Base-by-base conservation (phyloP, 805 yeast species). In the Kuraishia capsulata region DNA sequence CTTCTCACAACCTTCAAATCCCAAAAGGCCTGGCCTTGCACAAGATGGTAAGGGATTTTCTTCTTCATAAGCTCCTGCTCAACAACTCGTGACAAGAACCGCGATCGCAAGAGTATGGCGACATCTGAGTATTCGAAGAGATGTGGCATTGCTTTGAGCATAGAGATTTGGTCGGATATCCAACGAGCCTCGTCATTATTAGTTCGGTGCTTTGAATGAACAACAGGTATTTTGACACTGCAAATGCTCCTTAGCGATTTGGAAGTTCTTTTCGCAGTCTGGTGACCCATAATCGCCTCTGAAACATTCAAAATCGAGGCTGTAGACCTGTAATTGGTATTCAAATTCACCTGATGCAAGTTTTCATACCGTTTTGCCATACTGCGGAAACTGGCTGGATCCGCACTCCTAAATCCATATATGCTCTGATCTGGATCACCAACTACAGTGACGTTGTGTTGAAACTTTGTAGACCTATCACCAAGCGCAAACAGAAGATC, bases 351-450 rank as follows among this genome's bases (percentile, higher is more conserved):
- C 4, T 62, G 49, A 0, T 45, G 38, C 0, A 26, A 21, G 4
- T 38, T 33, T 2, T 20, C 37, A 31, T 51, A 70, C 41, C 62
- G 51, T 0, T 46, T 39, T 30, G 60, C 56, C 84, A 87, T 76
- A 11, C 62, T 62, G 30, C 60, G 59, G 48, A 89, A 85, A 49
- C 84, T 88, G 14, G 65, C 61, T 1, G 81, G 66, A 26, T 77
- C 76, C 0, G 97, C 97, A 49, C 81, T 78, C 43, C 97, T 65
- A 48, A 90, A 90, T 0, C 81, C 87, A 55, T 92, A 90, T 18
- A 90, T 90, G 51, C 95, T 81, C 57, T 90, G 98, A 56, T 92
- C 96, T 0, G 96, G 96, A 53, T 90, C 98, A 1, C 98, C 98
- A 2, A 90, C 97, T 1, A 88, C 79, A 0, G 97, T 85, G 6